Evolutionary conservation across 805 yeast species (phyloP), one percentile per base, ranked within the genome.

Genomic region (Ogataea paraovalis): DNA sequence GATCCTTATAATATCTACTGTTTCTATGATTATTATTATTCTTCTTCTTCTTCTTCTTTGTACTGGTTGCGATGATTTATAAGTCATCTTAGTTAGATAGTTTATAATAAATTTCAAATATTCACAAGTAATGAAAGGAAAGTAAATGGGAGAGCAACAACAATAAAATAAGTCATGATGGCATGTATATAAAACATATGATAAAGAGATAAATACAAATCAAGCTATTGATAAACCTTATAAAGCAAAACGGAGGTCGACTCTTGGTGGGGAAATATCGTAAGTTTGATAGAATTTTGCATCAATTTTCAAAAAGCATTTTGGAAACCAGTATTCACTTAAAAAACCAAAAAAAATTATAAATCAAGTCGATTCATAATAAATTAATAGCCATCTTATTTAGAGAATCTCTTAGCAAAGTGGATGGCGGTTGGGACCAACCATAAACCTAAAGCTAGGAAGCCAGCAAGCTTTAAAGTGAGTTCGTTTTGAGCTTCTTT

Each of bases 361-460:
- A 25, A 25, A 25, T 25, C 28, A 25, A 25, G 10, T 10, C 10
- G 9, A 25, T 25, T 6, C 28, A 25, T 7, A 6, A 10, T 25
- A 7, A 25, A 25, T 25, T 10, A 10, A 10, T 25, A 6, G 14
- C 9, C 8, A 16, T 34, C 44, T 52, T 51, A 53, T 41, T 42
- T 42, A 10, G 53, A 51, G 8, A 60, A 77, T 62, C 71, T 82
- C 59, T 69, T 78, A 58, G 75, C 62, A 53, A 72, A 79, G 62
- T 82, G 84, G 65, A 69, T 66, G 43, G 77, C 65, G 34, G 82
- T 75, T 55, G 87, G 87, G 46, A 66, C 51, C 23, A 62, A 58
- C 83, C 83, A 85, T 60, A 85, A 74, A 20, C 82, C 80, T 51
- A 82, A 78, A 42, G 88, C 87, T 50, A 83, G 69, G 54, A 75